Conservation (phyloP, 1,284 basidiomycete species). For the Nidula niveotomentosa region DNA sequence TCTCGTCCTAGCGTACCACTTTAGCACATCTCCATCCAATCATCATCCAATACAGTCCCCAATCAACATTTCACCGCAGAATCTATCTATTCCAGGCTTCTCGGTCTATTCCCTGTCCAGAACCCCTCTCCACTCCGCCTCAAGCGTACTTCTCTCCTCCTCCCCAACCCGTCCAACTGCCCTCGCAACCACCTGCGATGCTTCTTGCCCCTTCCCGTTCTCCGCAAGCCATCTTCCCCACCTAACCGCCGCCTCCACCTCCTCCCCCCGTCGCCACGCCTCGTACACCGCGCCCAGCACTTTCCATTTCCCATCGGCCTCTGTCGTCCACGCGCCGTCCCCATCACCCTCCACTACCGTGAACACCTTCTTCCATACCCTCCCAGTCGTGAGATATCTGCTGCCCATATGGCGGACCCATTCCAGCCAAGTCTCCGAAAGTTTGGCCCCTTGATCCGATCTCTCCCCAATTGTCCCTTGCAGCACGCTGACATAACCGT, state of each 20-base stretch:
- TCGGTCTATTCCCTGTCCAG: neutral
- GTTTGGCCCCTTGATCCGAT: slow-evolving; percentile 23
- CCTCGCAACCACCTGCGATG: slow-evolving; percentile 28
- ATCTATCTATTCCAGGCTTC: no score
- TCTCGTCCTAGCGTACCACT: no score
- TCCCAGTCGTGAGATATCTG: slow-evolving; percentile 39
- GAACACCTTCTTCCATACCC: slow-evolving; percentile 45
- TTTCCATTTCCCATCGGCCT: slow-evolving; percentile 15
- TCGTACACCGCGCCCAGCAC: slow-evolving; percentile 39
- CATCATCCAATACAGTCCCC: no score
- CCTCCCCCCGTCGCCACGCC: slow-evolving; percentile 39
- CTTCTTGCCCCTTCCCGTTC: slow-evolving; percentile 35
- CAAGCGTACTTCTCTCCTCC: slow-evolving; percentile 16
- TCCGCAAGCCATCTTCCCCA: slow-evolving; percentile 48
- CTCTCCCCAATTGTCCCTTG: slow-evolving; percentile 21
- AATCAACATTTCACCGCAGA: no score
- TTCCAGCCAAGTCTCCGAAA: slow-evolving; percentile 24
- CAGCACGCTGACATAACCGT: slow-evolving; percentile 39
- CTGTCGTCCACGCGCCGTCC: no score
- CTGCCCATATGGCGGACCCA: slow-evolving; percentile 39
- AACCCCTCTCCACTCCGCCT: slow-evolving; percentile 23
- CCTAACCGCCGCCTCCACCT: slow-evolving; percentile 33
- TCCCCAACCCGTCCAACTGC: slow-evolving; percentile 20
- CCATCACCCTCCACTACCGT: slow-evolving; percentile 23
- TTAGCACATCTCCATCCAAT: no score